Conservation (phyloP, 495 filamentous ascomycete genomes). For the Daldinia caldariorum region DNA sequence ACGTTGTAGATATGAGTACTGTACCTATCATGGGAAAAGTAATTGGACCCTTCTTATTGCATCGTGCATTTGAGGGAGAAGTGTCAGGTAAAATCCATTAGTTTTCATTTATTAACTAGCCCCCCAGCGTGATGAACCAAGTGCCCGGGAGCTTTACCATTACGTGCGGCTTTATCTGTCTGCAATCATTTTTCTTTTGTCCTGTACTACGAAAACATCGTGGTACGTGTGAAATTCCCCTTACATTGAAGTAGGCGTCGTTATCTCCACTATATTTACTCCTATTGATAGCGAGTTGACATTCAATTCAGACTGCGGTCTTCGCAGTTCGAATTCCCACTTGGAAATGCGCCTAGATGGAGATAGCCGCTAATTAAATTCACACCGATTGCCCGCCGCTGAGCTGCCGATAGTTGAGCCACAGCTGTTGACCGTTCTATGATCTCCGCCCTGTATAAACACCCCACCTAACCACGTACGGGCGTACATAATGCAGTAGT, state of each 20-base stretch:
- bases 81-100: neutral
- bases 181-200: neutral
- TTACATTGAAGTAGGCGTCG: neutral
- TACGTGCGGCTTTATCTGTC: neutral
- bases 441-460: neutral
- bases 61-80: constrained; percentile 3
- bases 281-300: neutral
- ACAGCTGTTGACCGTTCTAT: neutral
- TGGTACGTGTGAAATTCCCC: neutral
- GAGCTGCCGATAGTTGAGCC: neutral
- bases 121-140: neutral
- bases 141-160: neutral
- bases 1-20: constrained; percentile 23
- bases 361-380: neutral
- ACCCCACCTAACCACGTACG: neutral
- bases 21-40: constrained; percentile 15
- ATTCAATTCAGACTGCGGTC: neutral
- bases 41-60: constrained; percentile 11
- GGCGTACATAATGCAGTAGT: neutral
- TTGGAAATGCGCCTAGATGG: neutral
- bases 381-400: neutral
- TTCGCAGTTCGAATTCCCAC: neutral
- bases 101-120: neutral
- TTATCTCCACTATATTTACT: constrained; percentile 2
- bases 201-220: neutral